Conservation (phyloP, 306 rosid species). For the Ochetophila trinervis region DNA sequence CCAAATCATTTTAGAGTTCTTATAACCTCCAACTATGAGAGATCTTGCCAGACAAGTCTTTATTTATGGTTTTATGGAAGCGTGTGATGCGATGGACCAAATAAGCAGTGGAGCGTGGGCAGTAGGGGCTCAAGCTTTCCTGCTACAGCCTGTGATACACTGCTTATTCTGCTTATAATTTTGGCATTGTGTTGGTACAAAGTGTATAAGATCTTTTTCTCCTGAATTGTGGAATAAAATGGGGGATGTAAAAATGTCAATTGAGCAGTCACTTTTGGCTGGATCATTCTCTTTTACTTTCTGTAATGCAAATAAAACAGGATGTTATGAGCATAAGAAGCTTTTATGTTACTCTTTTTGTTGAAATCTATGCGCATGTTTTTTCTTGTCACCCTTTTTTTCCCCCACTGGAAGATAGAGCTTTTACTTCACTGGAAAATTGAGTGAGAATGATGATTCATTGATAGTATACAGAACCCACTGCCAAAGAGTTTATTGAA, state of each 20-base stretch:
- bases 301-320: conserved; percentile 32
- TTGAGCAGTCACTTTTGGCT: conserved; percentile 21
- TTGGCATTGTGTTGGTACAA: conserved; percentile 21
- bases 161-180: conserved; percentile 19
- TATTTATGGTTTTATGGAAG: conserved; percentile 31
- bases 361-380: too few species aligned
- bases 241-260: conserved; percentile 42
- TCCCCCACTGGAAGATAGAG: not conserved
- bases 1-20: conserved; percentile 20
- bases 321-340: too few species aligned
- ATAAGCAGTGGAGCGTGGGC: conserved; percentile 13
- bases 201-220: conserved; percentile 27
- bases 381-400: too few species aligned
- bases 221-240: conserved; percentile 33
- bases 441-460: too few species aligned
- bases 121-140: conserved; percentile 22
- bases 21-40: conserved; percentile 25
- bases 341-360: too few species aligned
- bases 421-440: not conserved
- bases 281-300: conserved; percentile 32
- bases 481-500: too few species aligned
- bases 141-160: conserved; percentile 16
- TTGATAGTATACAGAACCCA: too few species aligned
- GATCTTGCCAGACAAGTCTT: conserved; percentile 34
- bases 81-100: conserved; percentile 19